A percentile compares a stretch with the other conserved stretches of the same genome.
phyloP scores from a whole-genome alignment of 2,329 filamentous ascomycete genomes.

The Coniochaeta sp. region DNA sequence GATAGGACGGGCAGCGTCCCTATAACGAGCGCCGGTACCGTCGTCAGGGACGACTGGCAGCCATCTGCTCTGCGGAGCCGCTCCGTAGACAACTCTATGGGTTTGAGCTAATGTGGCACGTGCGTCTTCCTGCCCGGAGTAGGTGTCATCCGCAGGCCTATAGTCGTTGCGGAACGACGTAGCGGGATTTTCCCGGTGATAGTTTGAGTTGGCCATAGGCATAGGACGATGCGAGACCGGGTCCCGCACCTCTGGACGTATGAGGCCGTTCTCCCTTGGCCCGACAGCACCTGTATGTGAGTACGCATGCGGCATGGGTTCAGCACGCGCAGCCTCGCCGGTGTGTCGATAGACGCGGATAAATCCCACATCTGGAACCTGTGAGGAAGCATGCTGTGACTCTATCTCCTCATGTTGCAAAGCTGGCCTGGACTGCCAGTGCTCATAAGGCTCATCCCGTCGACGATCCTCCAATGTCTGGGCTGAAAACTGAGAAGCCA shows the following conservation, averaged over 20 bases:
- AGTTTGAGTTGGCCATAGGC: not conserved
- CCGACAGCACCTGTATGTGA: too few relatives aligned
- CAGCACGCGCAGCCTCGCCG: not conserved
- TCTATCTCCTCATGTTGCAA: not conserved
- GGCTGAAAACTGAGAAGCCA: slow-evolving; percentile 7
- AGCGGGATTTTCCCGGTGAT: not conserved
- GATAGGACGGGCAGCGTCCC: not conserved
- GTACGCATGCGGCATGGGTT: not conserved
- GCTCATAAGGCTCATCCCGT: not conserved
- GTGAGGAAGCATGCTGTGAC: not conserved
- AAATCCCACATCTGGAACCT: not conserved
- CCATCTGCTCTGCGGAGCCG: not conserved
- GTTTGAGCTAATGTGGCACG: not conserved
- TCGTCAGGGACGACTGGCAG: not conserved
- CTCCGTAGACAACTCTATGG: not conserved
- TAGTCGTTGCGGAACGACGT: not conserved
- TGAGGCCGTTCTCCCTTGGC: not conserved
- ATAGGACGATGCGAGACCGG: not conserved
- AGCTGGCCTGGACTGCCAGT: slow-evolving; percentile 1
- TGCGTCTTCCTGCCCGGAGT: not conserved
- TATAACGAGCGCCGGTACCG: not conserved
- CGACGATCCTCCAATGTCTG: slow-evolving; percentile 4
- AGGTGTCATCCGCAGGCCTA: not conserved
- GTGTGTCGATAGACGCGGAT: not conserved
- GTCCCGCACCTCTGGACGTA: not conserved